phyloP scores from a whole-genome alignment of 2,329 filamentous ascomycete genomes.

The Colletotrichum euphorbiae region DNA sequence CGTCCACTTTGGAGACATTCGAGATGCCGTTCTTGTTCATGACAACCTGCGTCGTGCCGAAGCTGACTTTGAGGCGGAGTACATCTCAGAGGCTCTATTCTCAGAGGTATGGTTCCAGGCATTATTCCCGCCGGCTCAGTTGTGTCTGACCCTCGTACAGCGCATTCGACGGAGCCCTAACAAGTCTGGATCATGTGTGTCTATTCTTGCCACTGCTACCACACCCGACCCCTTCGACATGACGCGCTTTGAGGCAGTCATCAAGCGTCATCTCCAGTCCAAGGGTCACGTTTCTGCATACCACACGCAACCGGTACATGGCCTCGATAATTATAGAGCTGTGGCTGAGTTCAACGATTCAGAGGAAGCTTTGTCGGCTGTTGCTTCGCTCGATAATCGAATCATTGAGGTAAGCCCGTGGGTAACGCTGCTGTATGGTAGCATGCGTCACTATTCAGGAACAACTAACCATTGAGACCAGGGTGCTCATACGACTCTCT shows the following conservation, averaged over 20 bases:
- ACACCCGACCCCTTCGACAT: conserved; percentile 8
- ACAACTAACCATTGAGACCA: not conserved
- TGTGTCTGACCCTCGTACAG: conserved; percentile 27
- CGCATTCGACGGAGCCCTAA: not conserved
- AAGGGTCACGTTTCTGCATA: conserved; percentile 28
- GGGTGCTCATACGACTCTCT: conserved; percentile 29
- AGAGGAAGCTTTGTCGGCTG: conserved; percentile 11
- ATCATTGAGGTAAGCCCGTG: conserved; percentile 28
- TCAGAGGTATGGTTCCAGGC: conserved; percentile 48
- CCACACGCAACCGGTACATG: conserved; percentile 12
- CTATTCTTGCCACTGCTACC: conserved; percentile 18
- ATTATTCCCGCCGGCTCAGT: not conserved
- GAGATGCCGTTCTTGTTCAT: conserved; percentile 66
- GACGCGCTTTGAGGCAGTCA: conserved; percentile 7
- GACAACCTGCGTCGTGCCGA: conserved; percentile 57
- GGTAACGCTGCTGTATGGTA: not conserved
- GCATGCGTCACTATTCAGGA: no score
- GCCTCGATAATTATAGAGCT: conserved; percentile 17
- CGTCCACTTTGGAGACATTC: conserved; percentile 69
- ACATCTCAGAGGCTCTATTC: conserved; percentile 59
- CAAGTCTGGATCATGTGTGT: conserved; percentile 14
- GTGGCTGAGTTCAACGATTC: conserved; percentile 26
- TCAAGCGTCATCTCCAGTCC: conserved; percentile 30
- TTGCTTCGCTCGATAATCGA: conserved; percentile 25
- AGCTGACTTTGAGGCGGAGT: conserved; percentile 60